Evolutionary conservation across 2,329 filamentous ascomycete species (phyloP), one percentile per base, ranked within the genome.

Genomic region (Penicillium sp.): DNA sequence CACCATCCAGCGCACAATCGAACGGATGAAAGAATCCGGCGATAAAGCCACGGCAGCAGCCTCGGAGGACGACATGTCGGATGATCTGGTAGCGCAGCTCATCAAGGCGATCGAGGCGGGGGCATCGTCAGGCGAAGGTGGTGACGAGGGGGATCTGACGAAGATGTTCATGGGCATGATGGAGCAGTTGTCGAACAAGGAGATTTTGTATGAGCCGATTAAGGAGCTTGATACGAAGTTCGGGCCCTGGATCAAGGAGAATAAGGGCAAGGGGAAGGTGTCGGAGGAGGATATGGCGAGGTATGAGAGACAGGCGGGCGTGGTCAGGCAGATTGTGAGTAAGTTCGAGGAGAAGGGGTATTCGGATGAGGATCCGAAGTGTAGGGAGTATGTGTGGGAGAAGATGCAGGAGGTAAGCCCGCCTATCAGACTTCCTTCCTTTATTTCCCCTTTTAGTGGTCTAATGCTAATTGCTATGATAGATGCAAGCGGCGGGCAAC

Each of bases 121-220:
- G 7, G 78, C 77, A 22, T 69, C 75, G 1, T n/a, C n/a, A n/a
- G n/a, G n/a, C n/a, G 74, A 71, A 5, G 75, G 69, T 0, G 83
- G 80, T 9, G 72, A 74, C 52, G 88, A 96, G 49, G 89, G 93
- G 61, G 89, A 95, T 59, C 87, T 97, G 62, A 89, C 88, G 49
- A 91, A 95, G 72, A 88, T 97, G 82, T 80, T 98, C 52, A 82
- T 95, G 78, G 87, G 87, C 47, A 95, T 97, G 88, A 97, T 98
- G 91, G 88, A 97, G 72, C 90, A 98, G 69, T 78, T 98, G 55
- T 97, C 93, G 3, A 95, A 95, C 70, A 97, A 95, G 75, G 93
- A 97, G 60, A 96, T 98, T 55, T 72, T 98, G 44, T 97, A 97
- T 67, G 91, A 98, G 72, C 93, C 93, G 2, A 96, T 98, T 89